Conservation (phyloP, 2,329 filamentous ascomycete species). For the Chaetothyriales sp. region DNA sequence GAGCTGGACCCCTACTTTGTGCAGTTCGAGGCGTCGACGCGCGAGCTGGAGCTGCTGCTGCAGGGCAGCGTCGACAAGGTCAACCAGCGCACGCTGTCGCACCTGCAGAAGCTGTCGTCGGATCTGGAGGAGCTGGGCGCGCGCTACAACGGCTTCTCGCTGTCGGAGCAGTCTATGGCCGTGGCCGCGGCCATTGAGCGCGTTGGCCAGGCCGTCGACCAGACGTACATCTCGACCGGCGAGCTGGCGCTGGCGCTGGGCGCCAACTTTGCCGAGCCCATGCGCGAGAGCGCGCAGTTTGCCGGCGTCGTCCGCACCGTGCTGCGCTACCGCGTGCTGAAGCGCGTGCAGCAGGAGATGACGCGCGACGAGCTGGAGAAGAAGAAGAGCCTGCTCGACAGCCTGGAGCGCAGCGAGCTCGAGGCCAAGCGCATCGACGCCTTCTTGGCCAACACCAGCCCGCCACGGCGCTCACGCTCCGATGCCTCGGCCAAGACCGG, state of each 20-base stretch:
- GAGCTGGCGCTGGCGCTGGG: constrained; percentile 80
- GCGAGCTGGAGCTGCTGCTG: constrained; percentile 75
- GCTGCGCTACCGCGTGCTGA: constrained; percentile 76
- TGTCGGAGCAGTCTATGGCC: constrained; percentile 80
- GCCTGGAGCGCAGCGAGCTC: constrained; percentile 82
- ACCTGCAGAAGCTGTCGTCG: constrained; percentile 67
- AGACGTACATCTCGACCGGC: constrained; percentile 89
- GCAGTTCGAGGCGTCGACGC: constrained; percentile 80
- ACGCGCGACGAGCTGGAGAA: constrained; percentile 84
- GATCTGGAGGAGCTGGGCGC: constrained; percentile 89
- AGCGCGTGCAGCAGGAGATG: constrained; percentile 94
- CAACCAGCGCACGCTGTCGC: constrained; percentile 75
- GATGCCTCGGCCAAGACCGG: constrained; percentile 30
- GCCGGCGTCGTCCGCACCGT: constrained; percentile 85
- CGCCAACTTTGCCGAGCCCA: constrained; percentile 89
- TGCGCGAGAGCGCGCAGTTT: constrained; percentile 95
- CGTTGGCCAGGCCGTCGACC: constrained; percentile 85
- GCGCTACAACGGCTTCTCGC: constrained; percentile 90
- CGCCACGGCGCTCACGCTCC: constrained; percentile 54
- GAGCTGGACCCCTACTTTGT: constrained; percentile 95
- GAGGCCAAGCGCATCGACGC: constrained; percentile 90
- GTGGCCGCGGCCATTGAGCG: constrained; percentile 88
- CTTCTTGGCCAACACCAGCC: constrained; percentile 55
- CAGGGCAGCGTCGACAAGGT: constrained; percentile 95
- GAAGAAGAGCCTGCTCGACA: constrained; percentile 68